Evolutionary conservation across 768 basidiomycete species (phyloP), one percentile per base, ranked within the genome.

Genomic region (Suillus hirtellus): DNA sequence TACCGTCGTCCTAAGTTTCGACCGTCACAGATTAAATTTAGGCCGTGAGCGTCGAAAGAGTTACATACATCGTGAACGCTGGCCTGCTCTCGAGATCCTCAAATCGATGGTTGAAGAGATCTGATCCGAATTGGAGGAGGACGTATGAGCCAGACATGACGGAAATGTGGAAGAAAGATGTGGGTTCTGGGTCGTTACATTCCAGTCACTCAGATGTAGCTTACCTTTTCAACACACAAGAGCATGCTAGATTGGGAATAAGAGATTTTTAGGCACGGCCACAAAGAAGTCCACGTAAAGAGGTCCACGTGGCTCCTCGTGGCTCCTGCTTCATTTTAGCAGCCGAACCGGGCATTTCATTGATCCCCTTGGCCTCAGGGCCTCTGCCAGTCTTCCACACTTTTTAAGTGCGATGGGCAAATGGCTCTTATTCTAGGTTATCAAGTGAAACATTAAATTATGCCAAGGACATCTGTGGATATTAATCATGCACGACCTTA

Each of bases 1-100:
- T 24, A 75, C 74, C 31, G 61, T 67, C 65, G 61, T 68, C 8
- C 74, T 75, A 61, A 58, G 35, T 43, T 21, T 53, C 0, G 4
- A n/a, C 8, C 53, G 63, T 37, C 24, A 46, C 46, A 31, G 63
- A 46, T 42, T 52, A 47, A 52, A 40, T 35, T 66, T 63, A 66
- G 61, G 19, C 50, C 15, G 46, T 24, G 12, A 46, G 62, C 19
- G 50, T 11, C 8, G 24, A 56, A 11, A 52, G 11, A 60, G 5
- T 14, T 1, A 78, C 89, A 65, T 72, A 91, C 90, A 91, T 73
- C 1, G 87, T 84, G 72, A 90, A 92, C 1, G 90, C 90, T 27
- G 79, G 76, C 42, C 84, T 81, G 40, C 82, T 81, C 65, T 90
- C 87, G 11, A 82, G 71, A 72, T 92, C 90, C 71, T 87, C 82